phyloP scores from a whole-genome alignment of 2,329 filamentous ascomycete species.

The Pseudovirgaria hyperparasitica region DNA sequence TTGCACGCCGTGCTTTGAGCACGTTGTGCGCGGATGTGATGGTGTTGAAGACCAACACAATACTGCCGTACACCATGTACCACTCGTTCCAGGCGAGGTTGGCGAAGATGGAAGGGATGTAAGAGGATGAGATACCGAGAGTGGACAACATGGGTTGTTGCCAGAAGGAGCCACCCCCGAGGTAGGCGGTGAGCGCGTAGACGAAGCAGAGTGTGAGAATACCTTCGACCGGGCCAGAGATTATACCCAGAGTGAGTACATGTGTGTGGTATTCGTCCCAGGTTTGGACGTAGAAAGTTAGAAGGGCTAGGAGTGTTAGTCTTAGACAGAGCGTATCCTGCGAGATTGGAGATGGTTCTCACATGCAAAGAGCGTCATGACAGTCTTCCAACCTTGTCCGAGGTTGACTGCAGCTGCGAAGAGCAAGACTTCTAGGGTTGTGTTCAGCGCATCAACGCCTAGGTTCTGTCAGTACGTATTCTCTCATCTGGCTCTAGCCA shows the following conservation, averaged over 20 bases:
- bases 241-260: conserved; percentile 77
- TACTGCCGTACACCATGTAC: conserved; percentile 76
- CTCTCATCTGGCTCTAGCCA: neutral
- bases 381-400: conserved; percentile 82
- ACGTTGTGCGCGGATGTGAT: conserved; percentile 69
- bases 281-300: conserved; percentile 98
- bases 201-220: conserved; percentile 72
- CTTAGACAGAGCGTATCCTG: conserved; percentile 1
- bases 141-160: conserved; percentile 65
- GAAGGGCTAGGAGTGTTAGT: conserved; percentile 43
- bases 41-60: conserved; percentile 79
- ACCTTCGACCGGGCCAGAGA: conserved; percentile 92
- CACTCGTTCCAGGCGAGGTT: conserved; percentile 78
- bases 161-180: conserved; percentile 90
- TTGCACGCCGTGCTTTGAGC: conserved; percentile 62
- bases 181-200: conserved; percentile 70
- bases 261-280: conserved; percentile 99
- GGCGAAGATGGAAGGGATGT: conserved; percentile 61
- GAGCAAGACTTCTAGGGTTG: conserved; percentile 80
- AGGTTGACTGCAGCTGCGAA: conserved; percentile 90
- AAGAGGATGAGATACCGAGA: conserved; percentile 52
- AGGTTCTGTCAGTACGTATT: conserved; percentile 2
- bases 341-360: conserved; percentile 10
- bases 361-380: conserved; percentile 74
- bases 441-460: conserved; percentile 89